These are phyloP conservation scores for Ophiostoma quercus DNA, from an alignment of 2,329 filamentous ascomycete species.

Conservation along the genomic window DNA sequence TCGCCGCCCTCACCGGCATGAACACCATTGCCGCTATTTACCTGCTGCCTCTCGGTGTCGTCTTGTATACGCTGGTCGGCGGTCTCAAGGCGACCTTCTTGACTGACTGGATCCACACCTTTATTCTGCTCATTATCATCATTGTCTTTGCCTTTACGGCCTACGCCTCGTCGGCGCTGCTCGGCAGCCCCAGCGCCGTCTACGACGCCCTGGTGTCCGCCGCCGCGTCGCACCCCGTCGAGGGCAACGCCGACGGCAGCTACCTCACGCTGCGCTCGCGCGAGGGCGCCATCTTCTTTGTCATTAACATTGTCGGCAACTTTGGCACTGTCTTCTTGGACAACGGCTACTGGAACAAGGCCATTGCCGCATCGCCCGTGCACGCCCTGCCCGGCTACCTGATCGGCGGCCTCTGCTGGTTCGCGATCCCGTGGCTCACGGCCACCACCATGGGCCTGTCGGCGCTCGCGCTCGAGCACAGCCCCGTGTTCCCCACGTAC, in stretches of 20 bases:
- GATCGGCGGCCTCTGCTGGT: slow-evolving; percentile 81
- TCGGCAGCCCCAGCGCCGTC: slow-evolving; percentile 71
- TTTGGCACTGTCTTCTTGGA: slow-evolving; percentile 82
- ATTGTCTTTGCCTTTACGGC: slow-evolving; percentile 78
- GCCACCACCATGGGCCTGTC: slow-evolving; percentile 85
- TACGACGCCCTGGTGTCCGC: slow-evolving; percentile 73
- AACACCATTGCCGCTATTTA: slow-evolving; percentile 77
- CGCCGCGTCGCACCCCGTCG: slow-evolving; percentile 64
- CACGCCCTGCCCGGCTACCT: slow-evolving; percentile 86
- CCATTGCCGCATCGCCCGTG: slow-evolving; percentile 79
- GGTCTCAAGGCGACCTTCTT: slow-evolving; percentile 85
- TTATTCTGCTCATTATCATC: slow-evolving; percentile 79
- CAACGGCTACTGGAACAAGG: slow-evolving; percentile 90
- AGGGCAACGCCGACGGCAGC: slow-evolving; percentile 72
- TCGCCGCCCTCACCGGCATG: slow-evolving; percentile 66
- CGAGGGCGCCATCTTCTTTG: slow-evolving; percentile 82
- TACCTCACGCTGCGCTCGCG: slow-evolving; percentile 82
- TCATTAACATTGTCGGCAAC: slow-evolving; percentile 70
- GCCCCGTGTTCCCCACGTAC: slow-evolving; percentile 65
- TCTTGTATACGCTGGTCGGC: slow-evolving; percentile 70
- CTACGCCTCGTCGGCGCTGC: slow-evolving; percentile 65
- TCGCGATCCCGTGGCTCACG: slow-evolving; percentile 85
- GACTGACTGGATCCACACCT: slow-evolving; percentile 81
- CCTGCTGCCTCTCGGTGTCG: slow-evolving; percentile 72
- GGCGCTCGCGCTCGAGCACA: slow-evolving; percentile 72